A percentile compares a stretch with the other conserved stretches of the same genome.
These are phyloP conservation scores for Aspergillus sergii DNA, from an alignment of 2,329 filamentous ascomycete genomes.

Conservation along the genomic window DNA sequence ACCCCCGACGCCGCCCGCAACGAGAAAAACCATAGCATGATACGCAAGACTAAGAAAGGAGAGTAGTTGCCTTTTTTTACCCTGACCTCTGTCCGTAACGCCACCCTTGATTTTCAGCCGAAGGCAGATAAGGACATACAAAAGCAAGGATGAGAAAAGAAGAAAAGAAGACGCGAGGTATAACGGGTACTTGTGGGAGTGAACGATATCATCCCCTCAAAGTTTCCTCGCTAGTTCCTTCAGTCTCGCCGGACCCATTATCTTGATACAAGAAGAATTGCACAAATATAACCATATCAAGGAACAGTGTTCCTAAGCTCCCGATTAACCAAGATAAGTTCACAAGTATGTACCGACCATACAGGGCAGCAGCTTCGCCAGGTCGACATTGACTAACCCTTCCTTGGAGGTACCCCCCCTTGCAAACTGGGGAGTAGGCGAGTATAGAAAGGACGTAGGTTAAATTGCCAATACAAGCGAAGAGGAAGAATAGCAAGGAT, in stretches of 20 bases:
- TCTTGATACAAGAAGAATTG: slow-evolving; percentile 86
- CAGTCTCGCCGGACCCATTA: slow-evolving; percentile 24
- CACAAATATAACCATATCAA: slow-evolving; percentile 84
- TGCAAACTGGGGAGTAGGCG: slow-evolving; percentile 78
- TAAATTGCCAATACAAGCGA: slow-evolving; percentile 92
- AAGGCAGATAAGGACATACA: background rate
- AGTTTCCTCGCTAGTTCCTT: slow-evolving; percentile 12
- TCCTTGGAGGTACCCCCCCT: slow-evolving; percentile 25
- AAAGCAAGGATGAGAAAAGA: background rate
- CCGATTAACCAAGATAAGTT: slow-evolving; percentile 91
- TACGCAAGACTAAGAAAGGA: background rate
- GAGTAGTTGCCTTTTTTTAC: background rate
- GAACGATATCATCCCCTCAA: slow-evolving; percentile 1
- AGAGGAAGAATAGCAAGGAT: slow-evolving; percentile 92
- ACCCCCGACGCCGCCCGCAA: background rate
- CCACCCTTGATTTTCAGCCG: background rate
- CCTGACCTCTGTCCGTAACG: background rate
- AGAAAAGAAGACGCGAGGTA: background rate
- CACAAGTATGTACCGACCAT: slow-evolving; percentile 80
- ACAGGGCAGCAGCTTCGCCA: slow-evolving; percentile 68
- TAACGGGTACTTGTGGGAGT: background rate
- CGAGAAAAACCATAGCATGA: background rate
- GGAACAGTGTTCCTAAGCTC: slow-evolving; percentile 79
- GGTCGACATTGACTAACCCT: slow-evolving; percentile 54
- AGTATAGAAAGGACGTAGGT: slow-evolving; percentile 92